Conservation (phyloP, 495 filamentous ascomycete genomes). For the Patellaria atrata region DNA sequence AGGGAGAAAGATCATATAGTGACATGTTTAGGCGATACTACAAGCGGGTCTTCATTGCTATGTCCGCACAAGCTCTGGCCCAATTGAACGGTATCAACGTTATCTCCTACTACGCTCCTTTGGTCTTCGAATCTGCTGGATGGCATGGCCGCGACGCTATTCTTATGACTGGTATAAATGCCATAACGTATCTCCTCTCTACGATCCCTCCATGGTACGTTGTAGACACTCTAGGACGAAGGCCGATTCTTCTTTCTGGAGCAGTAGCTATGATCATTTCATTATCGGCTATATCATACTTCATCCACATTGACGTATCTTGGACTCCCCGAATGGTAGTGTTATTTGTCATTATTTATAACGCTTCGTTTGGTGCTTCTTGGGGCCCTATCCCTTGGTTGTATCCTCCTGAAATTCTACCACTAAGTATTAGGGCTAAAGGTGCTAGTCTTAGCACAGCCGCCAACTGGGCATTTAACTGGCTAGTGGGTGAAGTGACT, state of each 20-base stretch:
- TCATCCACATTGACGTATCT: constrained; percentile 71
- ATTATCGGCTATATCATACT: constrained; percentile 87
- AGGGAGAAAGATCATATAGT: constrained; percentile 77
- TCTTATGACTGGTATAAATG: constrained; percentile 96
- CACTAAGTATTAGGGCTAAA: constrained; percentile 92
- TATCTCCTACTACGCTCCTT: constrained; percentile 95
- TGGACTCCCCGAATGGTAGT: constrained; percentile 75
- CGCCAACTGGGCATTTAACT: constrained; percentile 97
- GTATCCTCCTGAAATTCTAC: constrained; percentile 94
- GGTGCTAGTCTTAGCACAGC: constrained; percentile 94
- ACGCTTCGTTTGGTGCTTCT: constrained; percentile 94
- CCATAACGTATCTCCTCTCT: constrained; percentile 74
- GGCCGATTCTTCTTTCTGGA: constrained; percentile 78
- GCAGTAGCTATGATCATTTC: constrained; percentile 84
- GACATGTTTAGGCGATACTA: constrained; percentile 94
- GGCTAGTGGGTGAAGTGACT: constrained; percentile 88
- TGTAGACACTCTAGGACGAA: constrained; percentile 83
- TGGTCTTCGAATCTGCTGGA: constrained; percentile 91
- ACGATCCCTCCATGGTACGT: constrained; percentile 96
- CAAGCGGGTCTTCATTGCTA: constrained; percentile 91
- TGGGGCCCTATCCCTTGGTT: constrained; percentile 98
- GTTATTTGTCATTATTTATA: constrained; percentile 93
- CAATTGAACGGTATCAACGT: constrained; percentile 99
- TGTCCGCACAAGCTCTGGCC: constrained; percentile 92
- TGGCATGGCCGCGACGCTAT: constrained; percentile 84